phyloP scores from a whole-genome alignment of 2,329 filamentous ascomycete genomes.

The Monosporascus ibericus region DNA sequence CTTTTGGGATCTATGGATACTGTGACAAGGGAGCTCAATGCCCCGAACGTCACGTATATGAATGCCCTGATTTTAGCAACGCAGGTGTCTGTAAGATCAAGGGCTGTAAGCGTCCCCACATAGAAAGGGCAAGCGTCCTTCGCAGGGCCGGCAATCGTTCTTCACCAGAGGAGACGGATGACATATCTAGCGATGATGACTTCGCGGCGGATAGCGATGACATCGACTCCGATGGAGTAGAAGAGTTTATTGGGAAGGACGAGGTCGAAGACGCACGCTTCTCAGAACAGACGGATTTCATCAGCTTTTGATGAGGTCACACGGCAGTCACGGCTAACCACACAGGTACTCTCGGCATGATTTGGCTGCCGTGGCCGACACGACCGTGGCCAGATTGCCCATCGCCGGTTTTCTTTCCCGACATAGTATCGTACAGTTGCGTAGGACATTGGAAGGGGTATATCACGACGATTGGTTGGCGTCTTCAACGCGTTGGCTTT shows the following conservation, averaged over 20 bases:
- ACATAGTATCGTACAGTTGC: neutral
- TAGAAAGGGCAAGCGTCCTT: conserved; percentile 76
- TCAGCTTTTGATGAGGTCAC: conserved; percentile 37
- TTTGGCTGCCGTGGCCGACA: conserved; percentile 6
- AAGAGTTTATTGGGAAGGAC: conserved; percentile 55
- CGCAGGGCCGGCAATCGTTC: conserved; percentile 56
- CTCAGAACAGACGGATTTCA: conserved; percentile 53
- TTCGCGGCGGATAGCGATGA: conserved; percentile 67
- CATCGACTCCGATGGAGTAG: conserved; percentile 69
- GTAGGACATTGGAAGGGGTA: neutral
- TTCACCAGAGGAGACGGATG: conserved; percentile 49
- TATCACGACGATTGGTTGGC: neutral
- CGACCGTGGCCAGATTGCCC: conserved; percentile 1
- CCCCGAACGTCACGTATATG: conserved; percentile 77
- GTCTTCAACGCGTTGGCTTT: neutral
- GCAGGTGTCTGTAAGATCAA: conserved; percentile 74
- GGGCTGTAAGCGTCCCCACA: conserved; percentile 79
- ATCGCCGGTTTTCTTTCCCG: neutral
- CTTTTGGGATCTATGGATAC: conserved; percentile 82
- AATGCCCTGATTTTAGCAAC: conserved; percentile 95
- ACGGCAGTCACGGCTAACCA: conserved; percentile 13
- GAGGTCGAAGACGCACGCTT: conserved; percentile 50
- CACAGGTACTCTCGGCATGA: conserved; percentile 9
- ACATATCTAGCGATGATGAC: conserved; percentile 70
- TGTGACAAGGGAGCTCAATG: conserved; percentile 78